phyloP scores from a whole-genome alignment of 331 rosid genomes.

The Telfairia occidentalis region DNA sequence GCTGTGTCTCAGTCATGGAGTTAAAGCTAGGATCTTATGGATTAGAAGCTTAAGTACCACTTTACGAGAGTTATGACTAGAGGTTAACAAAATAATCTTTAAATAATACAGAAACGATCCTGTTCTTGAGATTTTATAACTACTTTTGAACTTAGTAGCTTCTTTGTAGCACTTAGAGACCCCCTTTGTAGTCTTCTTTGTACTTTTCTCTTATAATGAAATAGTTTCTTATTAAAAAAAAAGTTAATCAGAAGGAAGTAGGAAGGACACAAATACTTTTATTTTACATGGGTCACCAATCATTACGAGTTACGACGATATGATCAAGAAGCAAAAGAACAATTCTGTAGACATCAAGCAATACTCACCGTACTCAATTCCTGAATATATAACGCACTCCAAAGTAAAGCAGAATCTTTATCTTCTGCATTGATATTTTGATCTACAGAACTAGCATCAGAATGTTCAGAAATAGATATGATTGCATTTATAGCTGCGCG shows the following conservation, averaged over 20 bases:
- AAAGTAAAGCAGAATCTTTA: slow-evolving; percentile 46
- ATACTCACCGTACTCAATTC: slow-evolving; percentile 40
- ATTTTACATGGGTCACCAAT: neutral
- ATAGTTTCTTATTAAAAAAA: neutral
- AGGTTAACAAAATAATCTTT: neutral
- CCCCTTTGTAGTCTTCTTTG: neutral
- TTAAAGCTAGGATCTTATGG: neutral
- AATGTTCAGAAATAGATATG: slow-evolving; percentile 33
- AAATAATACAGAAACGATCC: neutral
- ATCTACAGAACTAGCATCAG: slow-evolving; percentile 33
- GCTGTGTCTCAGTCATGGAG: neutral
- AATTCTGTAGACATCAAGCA: slow-evolving; percentile 7
- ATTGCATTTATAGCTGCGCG: slow-evolving; percentile 52
- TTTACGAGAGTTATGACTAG: neutral
- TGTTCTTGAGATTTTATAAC: neutral
- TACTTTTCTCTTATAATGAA: neutral
- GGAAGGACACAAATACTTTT: neutral
- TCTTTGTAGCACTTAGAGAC: neutral
- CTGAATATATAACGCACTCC: slow-evolving; percentile 75
- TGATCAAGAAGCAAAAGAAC: neutral
- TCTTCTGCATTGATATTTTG: slow-evolving; percentile 34
- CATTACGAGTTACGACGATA: neutral
- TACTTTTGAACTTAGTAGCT: neutral
- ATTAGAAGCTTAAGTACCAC: neutral
- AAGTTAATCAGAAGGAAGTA: neutral